Base-by-base conservation (phyloP, 371 early-diverging fungal species). In the Mucor circinelloides region DNA sequence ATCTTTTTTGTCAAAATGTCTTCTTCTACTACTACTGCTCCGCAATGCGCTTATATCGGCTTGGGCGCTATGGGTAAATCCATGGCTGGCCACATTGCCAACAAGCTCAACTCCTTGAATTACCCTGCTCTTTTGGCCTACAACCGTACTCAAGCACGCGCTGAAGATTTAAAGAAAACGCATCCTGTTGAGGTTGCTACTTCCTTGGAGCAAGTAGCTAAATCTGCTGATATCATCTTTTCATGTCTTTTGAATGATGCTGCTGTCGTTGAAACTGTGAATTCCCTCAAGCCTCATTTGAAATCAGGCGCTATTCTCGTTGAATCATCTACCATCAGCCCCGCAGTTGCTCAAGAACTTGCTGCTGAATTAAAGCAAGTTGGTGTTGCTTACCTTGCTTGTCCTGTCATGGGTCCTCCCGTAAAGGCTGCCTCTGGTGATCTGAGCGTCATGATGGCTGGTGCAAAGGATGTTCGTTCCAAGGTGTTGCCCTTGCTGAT, bases 1-100 rank as follows among this genome's bases (percentile, higher is more conserved):
- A 12, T 23, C 25, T 58, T 63, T 46, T 46, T 40, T 8, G 34
- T 50, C 50, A 68, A 63, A 57, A 69, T 64, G 64, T 36, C 46
- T 40, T 42, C 57, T 52, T 6, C 61, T 19, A 23, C 59, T 60
- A 6, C 46, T 46, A 9, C 10, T 46, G 19, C 52, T 52, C 28
- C 64, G 42, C 79, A 77, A 65, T 66, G 79, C 17, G 86, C 80
- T n/a, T 85, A 76, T 67, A 71, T 89, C 19, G 89, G 87, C 5
- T 75, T 89, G 7, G 89, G 89, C 6, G 79, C 67, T 25, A 83
- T 89, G 78, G 89, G 87, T 31, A 67, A 67, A 17, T 72, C 73
- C 31, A 86, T 86, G 72, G 82, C 86, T 52, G 67, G 70, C 61
- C 66, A 84, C 66, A 75, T 71, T 27, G 70, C 77, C 57, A 60